A percentile compares a stretch with the other conserved stretches of the same genome.
phyloP scores from a whole-genome alignment of 2,329 filamentous ascomycete species.

The Pseudogymnoascus sp. region DNA sequence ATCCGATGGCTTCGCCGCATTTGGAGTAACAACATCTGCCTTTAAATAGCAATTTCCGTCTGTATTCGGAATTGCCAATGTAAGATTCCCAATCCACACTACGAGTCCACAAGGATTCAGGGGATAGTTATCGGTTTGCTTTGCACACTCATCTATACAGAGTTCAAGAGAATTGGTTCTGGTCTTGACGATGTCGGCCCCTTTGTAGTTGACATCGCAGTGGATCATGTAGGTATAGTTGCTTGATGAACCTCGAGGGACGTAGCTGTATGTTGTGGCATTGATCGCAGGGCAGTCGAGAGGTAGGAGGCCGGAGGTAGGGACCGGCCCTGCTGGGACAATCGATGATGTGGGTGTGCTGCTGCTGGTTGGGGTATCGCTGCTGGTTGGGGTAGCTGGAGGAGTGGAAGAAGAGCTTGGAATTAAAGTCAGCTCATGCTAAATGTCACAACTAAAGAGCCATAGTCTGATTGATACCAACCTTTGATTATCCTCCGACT shows the following conservation, averaged over 20 bases:
- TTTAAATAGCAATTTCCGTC: neutral
- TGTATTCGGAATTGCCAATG: neutral
- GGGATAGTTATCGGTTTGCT: neutral
- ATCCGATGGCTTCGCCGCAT: neutral
- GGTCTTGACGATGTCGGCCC: neutral
- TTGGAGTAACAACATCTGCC: neutral
- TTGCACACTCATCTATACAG: neutral
- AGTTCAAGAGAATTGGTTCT: neutral
- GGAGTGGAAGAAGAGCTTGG: neutral
- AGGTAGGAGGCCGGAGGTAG: neutral
- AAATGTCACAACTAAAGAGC: neutral
- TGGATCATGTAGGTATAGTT: neutral
- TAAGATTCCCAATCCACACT: neutral
- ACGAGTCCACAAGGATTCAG: neutral
- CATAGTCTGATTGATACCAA: neutral
- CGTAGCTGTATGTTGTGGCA: neutral
- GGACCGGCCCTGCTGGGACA: neutral
- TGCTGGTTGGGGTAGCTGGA: neutral
- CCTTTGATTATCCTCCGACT: neutral
- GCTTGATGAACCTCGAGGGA: neutral
- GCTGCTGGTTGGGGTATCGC: neutral
- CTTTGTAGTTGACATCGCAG: neutral
- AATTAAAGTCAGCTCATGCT: neutral
- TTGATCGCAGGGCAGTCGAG: neutral
- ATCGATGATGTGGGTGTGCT: neutral